Evolutionary conservation across 2,329 filamentous ascomycete genomes (phyloP).

Genomic region (Venturiaceae sp.): DNA sequence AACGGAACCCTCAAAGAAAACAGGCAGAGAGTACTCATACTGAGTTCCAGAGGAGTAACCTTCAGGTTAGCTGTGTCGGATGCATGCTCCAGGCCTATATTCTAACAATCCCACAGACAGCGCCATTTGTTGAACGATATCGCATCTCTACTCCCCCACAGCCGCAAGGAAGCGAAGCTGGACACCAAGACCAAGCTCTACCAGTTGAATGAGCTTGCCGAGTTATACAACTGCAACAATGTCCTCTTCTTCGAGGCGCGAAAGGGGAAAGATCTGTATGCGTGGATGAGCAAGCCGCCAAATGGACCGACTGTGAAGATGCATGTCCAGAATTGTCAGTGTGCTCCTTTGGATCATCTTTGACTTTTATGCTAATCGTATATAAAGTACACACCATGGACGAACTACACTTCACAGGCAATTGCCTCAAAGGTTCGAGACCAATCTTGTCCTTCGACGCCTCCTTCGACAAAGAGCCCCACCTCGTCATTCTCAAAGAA

Average conservation of each 20-base stretch:
- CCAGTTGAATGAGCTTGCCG: conserved; percentile 33
- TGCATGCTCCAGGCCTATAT: background rate
- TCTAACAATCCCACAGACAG: conserved; percentile 48
- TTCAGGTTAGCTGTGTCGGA: conserved; percentile 48
- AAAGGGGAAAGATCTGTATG: conserved; percentile 88
- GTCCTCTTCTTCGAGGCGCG: conserved; percentile 91
- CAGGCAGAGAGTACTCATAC: conserved; percentile 64
- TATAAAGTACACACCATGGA: conserved; percentile 78
- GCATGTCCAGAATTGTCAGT: conserved; percentile 65
- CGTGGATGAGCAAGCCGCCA: conserved; percentile 86
- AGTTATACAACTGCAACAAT: conserved; percentile 90
- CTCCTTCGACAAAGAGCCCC: conserved; percentile 71
- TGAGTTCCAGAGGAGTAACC: conserved; percentile 88
- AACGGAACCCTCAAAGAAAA: conserved; percentile 26
- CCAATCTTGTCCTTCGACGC: conserved; percentile 88
- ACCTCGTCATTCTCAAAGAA: conserved; percentile 78
- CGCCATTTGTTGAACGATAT: conserved; percentile 89
- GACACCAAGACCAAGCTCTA: conserved; percentile 84
- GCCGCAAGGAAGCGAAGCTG: conserved; percentile 90
- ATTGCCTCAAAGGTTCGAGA: conserved; percentile 87
- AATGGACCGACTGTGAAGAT: conserved; percentile 69
- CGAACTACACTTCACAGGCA: conserved; percentile 92
- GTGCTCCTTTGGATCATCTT: conserved; percentile 15
- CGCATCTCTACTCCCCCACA: conserved; percentile 79
- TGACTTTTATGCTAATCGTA: conserved; percentile 24